Conservation (phyloP, 805 yeast species). For the Martiniozyma abietophila region DNA sequence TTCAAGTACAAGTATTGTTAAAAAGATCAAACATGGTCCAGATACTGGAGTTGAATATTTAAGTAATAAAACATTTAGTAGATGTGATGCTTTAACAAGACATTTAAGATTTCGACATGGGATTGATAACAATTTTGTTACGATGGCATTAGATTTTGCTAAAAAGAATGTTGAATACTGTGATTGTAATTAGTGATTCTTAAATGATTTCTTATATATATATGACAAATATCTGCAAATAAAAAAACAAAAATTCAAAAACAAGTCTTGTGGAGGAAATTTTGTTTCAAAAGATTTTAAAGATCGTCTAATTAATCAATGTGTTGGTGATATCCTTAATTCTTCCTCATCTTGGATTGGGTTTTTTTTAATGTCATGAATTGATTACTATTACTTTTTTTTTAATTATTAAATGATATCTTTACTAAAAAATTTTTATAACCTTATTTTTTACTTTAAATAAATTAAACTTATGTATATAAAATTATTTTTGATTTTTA, state of each 20-base stretch:
- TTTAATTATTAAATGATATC: too few relatives aligned
- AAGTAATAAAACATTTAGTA: constrained; percentile 65
- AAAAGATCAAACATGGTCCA: constrained; percentile 29
- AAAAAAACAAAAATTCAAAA: not conserved
- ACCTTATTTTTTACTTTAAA: too few relatives aligned
- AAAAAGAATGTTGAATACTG: constrained; percentile 66
- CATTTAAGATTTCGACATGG: constrained; percentile 91
- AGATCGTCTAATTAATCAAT: not conserved
- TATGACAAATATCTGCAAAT: not conserved
- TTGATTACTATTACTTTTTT: too few relatives aligned
- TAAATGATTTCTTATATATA: not conserved
- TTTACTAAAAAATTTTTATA: too few relatives aligned
- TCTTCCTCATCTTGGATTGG: too few relatives aligned
- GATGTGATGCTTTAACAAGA: constrained; percentile 90
- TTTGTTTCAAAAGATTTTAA: not conserved
- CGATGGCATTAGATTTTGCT: constrained; percentile 62
- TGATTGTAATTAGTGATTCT: constrained; percentile 19
- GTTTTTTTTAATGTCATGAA: too few relatives aligned
- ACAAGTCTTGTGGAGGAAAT: too few relatives aligned
- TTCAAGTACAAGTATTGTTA: constrained; percentile 25
- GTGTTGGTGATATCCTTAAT: not conserved
- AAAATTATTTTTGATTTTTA: too few relatives aligned
- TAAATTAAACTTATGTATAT: too few relatives aligned
- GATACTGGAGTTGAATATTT: constrained; percentile 21
- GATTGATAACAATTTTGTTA: constrained; percentile 54